Base-by-base conservation (phyloP, 345 rosid species). In the Brassica cretica region DNA sequence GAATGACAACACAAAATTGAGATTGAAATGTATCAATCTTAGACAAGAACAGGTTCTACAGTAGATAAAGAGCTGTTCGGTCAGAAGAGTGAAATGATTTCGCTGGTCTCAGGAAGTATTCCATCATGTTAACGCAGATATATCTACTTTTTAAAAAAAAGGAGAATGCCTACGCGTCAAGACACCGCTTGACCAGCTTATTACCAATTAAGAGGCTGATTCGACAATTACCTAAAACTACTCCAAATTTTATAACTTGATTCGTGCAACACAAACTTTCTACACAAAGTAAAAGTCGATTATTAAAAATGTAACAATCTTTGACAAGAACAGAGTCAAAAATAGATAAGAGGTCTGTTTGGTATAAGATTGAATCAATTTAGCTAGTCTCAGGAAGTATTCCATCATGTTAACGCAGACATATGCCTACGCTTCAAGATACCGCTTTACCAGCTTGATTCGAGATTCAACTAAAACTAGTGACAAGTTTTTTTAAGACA, bases 171-270 rank as follows among this genome's bases (percentile, higher is more conserved):
- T 51, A 51, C 56, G 56, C 3, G 18, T 51, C 56, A 51, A 51
- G 56, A 51, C 7, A 51, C 56, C 56, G 56, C 56, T 51, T 51
- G 18, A 51, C 19, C 80, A 76, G 76, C 83, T 58, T 29, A 18
- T 6, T 32, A 1, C 33, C 29, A 7, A 53, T 2, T 1, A 24
- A 49, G 1, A 10, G 4, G 0, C 1, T 10, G 49, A 12, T 11
- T 44, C 15, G 15, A 44, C 2, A 3, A 5, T 44, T 44, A 44
- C 49, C 51, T 11, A 12, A 44, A 12, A 44, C 53, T 44, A 44
- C 53, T 12, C 2, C 14, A 12, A 12, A 44, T 10, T 10, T 8
- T 8, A 37, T 2, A 3, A 9, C n/a, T 27, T 27, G 29, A 72
- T 66, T 27, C 10, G 41, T 8, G 1, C 3, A 7, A 30, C 4